These are phyloP conservation scores for Colletotrichum tamarilloi DNA, from an alignment of 2,329 filamentous ascomycete species.

Conservation along the genomic window DNA sequence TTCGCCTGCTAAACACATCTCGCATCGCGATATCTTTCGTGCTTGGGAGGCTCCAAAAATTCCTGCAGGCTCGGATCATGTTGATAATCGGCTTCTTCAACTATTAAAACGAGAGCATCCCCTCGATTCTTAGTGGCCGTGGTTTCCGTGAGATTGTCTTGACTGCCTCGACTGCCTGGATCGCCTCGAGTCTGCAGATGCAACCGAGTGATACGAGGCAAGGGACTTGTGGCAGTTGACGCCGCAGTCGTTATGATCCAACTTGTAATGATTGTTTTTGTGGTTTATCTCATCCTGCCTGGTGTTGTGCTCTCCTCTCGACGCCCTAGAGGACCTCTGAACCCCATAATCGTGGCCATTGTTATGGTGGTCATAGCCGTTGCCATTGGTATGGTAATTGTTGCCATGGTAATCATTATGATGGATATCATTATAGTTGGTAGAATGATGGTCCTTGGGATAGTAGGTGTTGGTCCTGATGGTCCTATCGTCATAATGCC, in stretches of 20 bases:
- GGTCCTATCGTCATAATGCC: background rate
- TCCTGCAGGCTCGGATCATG: background rate
- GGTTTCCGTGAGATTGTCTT: background rate
- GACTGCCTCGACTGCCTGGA: background rate
- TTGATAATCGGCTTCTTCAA: background rate
- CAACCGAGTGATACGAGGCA: background rate
- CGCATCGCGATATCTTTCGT: background rate
- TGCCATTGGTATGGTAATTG: background rate
- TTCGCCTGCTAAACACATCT: background rate
- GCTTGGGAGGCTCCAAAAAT: background rate
- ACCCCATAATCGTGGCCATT: background rate
- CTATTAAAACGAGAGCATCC: background rate
- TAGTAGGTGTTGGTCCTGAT: background rate
- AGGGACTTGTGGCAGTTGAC: background rate
- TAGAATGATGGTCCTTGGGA: background rate
- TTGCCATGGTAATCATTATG: background rate
- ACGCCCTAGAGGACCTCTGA: background rate
- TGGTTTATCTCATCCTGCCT: background rate
- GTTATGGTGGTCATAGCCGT: background rate
- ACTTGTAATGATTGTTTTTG: background rate
- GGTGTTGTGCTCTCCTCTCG: background rate
- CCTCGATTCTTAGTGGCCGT: background rate
- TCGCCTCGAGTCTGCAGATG: background rate
- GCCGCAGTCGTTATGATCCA: background rate
- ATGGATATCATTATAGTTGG: background rate